Evolutionary conservation across 331 rosid genomes (phyloP).

Genomic region (Acacia pycnantha): DNA sequence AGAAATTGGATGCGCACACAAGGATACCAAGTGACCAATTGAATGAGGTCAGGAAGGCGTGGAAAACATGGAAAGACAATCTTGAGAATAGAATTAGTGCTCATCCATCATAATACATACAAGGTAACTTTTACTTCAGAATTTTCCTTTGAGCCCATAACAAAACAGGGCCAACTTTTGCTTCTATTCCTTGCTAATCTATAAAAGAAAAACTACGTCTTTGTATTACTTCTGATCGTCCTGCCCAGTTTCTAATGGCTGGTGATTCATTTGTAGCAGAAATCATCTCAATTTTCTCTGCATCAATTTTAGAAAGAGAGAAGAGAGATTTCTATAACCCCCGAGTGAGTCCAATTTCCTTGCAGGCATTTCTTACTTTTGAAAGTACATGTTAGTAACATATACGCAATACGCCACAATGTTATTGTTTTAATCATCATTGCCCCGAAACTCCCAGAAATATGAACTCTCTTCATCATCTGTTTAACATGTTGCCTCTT

Average conservation of each 20-base stretch:
- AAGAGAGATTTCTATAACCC: not conserved
- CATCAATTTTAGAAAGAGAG: not conserved
- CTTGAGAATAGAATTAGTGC: constrained; percentile 4
- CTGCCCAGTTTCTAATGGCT: not conserved
- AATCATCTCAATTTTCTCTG: not conserved
- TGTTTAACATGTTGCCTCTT: not conserved
- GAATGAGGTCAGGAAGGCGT: constrained; percentile 65
- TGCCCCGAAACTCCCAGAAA: not conserved
- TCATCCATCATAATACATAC: constrained; percentile 27
- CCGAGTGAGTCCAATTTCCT: not conserved
- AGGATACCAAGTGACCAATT: constrained; percentile 63
- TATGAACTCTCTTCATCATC: not conserved
- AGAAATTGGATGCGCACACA: constrained; percentile 68
- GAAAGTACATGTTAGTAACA: not conserved
- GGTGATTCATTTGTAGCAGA: not conserved
- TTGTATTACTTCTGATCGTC: not conserved
- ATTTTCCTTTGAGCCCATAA: not conserved
- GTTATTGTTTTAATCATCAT: not conserved
- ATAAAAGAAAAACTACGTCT: not conserved
- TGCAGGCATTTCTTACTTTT: not conserved
- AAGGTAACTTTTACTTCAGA: constrained; percentile 24
- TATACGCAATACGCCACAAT: not conserved
- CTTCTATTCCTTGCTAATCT: not conserved
- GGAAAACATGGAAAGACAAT: constrained; percentile 63
- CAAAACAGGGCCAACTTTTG: not conserved